Evolutionary conservation across 2,329 filamentous ascomycete genomes (phyloP), one percentile per base, ranked within the genome.

Genomic region (Stemphylium vesicarium): DNA sequence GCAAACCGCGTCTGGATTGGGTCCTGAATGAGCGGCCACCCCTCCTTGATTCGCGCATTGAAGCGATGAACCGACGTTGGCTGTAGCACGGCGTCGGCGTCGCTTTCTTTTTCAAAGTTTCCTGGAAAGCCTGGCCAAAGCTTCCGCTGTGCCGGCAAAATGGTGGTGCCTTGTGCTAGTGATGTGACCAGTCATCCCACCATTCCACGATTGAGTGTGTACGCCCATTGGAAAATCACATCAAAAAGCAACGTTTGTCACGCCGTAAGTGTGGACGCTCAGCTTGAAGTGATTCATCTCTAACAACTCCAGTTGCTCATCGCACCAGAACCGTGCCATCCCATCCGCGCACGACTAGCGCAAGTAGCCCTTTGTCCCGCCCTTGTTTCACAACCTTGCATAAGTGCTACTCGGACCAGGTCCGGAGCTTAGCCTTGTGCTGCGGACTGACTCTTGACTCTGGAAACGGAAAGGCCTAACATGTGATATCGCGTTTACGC

Each of bases 401-500:
- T 50, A 66, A 63, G 52, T 63, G 57, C 62, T 58, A 56, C 60
- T 56, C 54, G 51, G 56, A 51, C 65, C 60, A 52, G 63, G 59
- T 26, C 57, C 54, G 36, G 50, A 65, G 62, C 62, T 61, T 59
- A 57, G 56, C 59, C 50, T 44, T 41, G 43, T 35, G 38, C 47
- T 56, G 48, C 41, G 31, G 43, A 56, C 56, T 71, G 66, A 71
- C 66, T 70, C 61, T 70, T 69, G 60, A 46, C 18, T 49, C 54
- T 62, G 51, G 37, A 57, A 62, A 53, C 4, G 16, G 63, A 57
- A 57, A 70, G 31, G 64, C 53, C 38, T 46, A 50, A 42, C 71
- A 75, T 70, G 72, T 76, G 74, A 77, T 73, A 69, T 61, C 73
- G 74, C 64, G 73, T 64, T 63, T 41, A 53, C 68, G 67, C 57